Evolutionary conservation across 169 alveolate species (phyloP).

Genomic region (Cryptosporidium andersoni): DNA sequence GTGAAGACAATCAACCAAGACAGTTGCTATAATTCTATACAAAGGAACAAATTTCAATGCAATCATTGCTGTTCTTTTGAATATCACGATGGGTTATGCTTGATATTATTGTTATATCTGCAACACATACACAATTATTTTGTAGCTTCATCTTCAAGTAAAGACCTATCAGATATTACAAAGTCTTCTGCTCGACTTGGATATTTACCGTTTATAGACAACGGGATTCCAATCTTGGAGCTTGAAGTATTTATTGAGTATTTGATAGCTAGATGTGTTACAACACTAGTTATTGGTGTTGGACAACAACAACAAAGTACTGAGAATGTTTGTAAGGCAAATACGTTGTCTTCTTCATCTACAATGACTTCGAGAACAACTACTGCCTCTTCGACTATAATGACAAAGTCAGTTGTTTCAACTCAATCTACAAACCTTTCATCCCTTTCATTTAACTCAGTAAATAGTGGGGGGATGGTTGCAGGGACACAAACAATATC

Average conservation of each 20-base stretch:
- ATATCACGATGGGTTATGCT: slow-evolving; percentile 44
- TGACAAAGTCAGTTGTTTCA: no score
- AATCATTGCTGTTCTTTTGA: slow-evolving; percentile 48
- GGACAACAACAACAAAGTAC: slow-evolving; percentile 12
- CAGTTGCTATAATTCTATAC: neutral
- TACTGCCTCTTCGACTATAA: no score
- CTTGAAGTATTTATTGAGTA: slow-evolving; percentile 47
- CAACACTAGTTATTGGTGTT: slow-evolving; percentile 28
- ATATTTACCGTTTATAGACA: neutral
- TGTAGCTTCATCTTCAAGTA: neutral
- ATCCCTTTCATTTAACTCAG: no score
- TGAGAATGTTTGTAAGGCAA: neutral
- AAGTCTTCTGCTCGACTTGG: neutral
- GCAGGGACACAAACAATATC: no score
- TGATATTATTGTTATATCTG: slow-evolving; percentile 2
- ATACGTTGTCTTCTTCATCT: no score
- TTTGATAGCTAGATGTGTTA: slow-evolving; percentile 18
- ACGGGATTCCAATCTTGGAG: neutral
- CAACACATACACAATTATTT: slow-evolving; percentile 3
- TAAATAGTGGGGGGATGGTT: no score
- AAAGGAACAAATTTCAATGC: neutral
- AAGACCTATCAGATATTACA: no score
- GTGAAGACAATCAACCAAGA: neutral
- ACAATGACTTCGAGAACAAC: no score
- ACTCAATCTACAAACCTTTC: no score